phyloP scores from a whole-genome alignment of 768 basidiomycete genomes.

The Suillus placidus region DNA sequence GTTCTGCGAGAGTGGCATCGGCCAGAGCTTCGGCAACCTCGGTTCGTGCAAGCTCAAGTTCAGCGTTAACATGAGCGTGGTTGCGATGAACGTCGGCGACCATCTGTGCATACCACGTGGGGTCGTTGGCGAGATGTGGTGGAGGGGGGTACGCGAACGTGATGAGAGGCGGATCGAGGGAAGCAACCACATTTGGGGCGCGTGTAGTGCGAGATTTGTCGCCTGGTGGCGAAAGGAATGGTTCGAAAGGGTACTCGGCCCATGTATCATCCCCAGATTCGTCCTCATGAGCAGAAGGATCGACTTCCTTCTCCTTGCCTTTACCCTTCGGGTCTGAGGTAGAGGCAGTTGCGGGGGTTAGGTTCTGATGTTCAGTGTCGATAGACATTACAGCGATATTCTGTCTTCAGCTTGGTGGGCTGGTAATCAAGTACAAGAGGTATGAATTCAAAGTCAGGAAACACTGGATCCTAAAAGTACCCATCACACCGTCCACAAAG shows the following conservation, averaged over 20 bases:
- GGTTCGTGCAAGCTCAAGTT: slow-evolving; percentile 18
- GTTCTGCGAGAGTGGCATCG: slow-evolving; percentile 31
- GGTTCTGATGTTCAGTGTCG: neutral
- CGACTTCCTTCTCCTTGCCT: slow-evolving; percentile 12
- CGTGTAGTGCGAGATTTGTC: slow-evolving; percentile 15
- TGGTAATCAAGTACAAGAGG: neutral
- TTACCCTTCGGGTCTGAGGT: slow-evolving; percentile 7
- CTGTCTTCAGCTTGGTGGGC: neutral
- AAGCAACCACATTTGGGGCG: neutral
- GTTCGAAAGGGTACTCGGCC: slow-evolving; percentile 31
- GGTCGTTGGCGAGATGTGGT: slow-evolving; percentile 30
- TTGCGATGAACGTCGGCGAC: slow-evolving; percentile 29
- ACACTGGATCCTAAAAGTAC: neutral
- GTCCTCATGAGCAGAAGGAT: neutral
- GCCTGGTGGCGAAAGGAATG: slow-evolving; percentile 28
- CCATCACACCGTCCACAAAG: neutral
- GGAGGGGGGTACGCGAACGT: slow-evolving; percentile 29
- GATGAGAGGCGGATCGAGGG: slow-evolving; percentile 32
- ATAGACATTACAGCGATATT: neutral
- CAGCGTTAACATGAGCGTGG: slow-evolving; percentile 22
- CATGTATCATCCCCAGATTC: neutral
- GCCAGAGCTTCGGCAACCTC: slow-evolving; percentile 27
- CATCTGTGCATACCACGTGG: slow-evolving; percentile 32
- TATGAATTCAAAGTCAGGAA: neutral
- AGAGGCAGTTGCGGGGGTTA: neutral